Conservation (phyloP, 805 yeast genomes). For the Pichia deserticola region DNA sequence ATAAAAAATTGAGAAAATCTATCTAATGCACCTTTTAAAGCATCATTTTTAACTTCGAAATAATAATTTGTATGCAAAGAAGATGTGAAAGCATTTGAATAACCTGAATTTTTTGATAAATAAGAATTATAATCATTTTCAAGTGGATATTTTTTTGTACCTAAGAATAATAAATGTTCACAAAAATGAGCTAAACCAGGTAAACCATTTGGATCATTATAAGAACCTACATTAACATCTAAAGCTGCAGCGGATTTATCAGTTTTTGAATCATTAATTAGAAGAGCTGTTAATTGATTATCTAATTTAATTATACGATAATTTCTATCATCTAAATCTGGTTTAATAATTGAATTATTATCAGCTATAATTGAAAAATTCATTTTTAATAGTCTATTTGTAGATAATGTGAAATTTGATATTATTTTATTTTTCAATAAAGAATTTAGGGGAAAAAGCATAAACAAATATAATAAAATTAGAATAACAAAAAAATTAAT, state of each 20-base stretch:
- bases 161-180: constrained; percentile 71
- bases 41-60: constrained; percentile 73
- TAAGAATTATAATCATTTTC: constrained; percentile 71
- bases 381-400: background rate
- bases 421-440: too few species aligned
- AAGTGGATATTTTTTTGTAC: constrained; percentile 65
- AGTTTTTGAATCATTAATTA: constrained; percentile 61
- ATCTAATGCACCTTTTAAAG: constrained; percentile 81
- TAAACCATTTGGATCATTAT: constrained; percentile 53
- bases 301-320: constrained; percentile 59
- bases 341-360: constrained; percentile 28
- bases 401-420: background rate
- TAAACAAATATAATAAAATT: background rate
- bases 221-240: constrained; percentile 73
- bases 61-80: constrained; percentile 84
- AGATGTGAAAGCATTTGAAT: constrained; percentile 88
- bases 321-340: constrained; percentile 62
- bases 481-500: too few species aligned
- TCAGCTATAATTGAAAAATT: constrained; percentile 14
- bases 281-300: constrained; percentile 51
- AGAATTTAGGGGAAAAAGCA: background rate
- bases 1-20: constrained; percentile 91
- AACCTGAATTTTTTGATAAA: constrained; percentile 78
- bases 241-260: constrained; percentile 75
- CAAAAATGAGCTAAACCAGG: constrained; percentile 79